Base-by-base conservation (phyloP, 176 grass and related monocot genomes). In the Themeda triandra region DNA sequence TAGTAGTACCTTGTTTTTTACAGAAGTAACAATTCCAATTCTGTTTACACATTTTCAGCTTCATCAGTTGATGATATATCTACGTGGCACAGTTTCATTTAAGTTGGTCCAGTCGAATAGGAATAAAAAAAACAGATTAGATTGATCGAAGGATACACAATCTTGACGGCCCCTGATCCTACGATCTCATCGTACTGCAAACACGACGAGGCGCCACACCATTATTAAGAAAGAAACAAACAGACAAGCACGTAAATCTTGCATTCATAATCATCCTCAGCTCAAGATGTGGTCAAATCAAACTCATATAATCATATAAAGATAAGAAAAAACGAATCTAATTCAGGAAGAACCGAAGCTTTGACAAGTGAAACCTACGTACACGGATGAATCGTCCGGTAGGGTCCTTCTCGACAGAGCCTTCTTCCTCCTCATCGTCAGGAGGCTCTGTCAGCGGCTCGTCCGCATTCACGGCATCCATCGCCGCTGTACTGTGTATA, bases 331-430 rank as follows among this genome's bases (percentile, higher is more conserved):
- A 63, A 63, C 59, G 59, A 24, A 77, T 77, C 69, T 28, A 6
- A 35, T 33, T 15, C 9, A 21, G 11, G 4, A 63, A 63, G 10
- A 63, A 40, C 2, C 0, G 32, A 8, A 40, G 51, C 17, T 54
- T 23, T 21, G 51, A 40, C 1, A 30, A 42, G 76, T 4, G 21
- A 56, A 56, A 8, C 53, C 53, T 56, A n/a, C 84, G 64, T 83
- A 89, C 87, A n/a, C 87, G 80, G 78, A 89, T 49, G 51, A 89
- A 92, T 39, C 87, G 87, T 2, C 91, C 76, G 25, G 80, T 80
- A 77, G 91, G 87, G 27, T 89, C 84, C n/a, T 79, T 37, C 75
- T 92, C 90, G 69, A 67, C 84, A 45, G 46, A 88, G 0, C 71
- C 80, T 54, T 92, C 80, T 46, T 89, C 87, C 4, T 63, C 59